These are phyloP conservation scores for Cydonia oblonga DNA, from an alignment of 331 rosid genomes.

Conservation along the genomic window DNA sequence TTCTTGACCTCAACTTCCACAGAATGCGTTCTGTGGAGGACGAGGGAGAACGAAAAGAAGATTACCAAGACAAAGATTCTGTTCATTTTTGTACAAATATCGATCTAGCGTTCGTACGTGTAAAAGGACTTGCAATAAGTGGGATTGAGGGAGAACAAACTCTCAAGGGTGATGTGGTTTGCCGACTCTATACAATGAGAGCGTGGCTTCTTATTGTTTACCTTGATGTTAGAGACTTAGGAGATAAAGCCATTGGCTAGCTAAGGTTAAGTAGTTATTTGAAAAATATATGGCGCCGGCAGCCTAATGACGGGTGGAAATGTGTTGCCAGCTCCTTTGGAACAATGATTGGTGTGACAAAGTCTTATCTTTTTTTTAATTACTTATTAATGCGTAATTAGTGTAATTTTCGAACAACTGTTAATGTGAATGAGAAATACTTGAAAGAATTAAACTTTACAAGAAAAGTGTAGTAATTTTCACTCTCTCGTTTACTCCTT, in stretches of 20 bases:
- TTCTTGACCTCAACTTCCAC: slow-evolving; percentile 38
- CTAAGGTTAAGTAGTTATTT: slow-evolving; percentile 1
- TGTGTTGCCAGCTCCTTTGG: not conserved
- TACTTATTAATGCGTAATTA: not conserved
- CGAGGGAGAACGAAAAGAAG: slow-evolving; percentile 26
- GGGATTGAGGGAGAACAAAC: slow-evolving; percentile 14
- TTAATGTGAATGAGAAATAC: too few species aligned
- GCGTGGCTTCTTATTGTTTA: slow-evolving; percentile 15
- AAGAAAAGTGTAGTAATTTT: not conserved
- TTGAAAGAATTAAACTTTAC: too few species aligned
- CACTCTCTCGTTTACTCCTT: not conserved
- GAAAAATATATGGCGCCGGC: slow-evolving; percentile 36
- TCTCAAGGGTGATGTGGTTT: slow-evolving; percentile 3
- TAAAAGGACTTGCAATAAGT: not conserved
- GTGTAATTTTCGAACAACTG: not conserved
- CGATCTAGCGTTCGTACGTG: not conserved
- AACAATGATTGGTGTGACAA: not conserved
- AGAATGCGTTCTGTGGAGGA: slow-evolving; percentile 24
- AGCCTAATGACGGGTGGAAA: slow-evolving; percentile 5
- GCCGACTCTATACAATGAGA: slow-evolving; percentile 27
- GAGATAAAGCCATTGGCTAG: not conserved
- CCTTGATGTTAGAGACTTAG: slow-evolving; percentile 5
- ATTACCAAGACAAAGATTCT: slow-evolving; percentile 20
- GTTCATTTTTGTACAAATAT: slow-evolving; percentile 16
- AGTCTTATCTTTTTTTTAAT: not conserved